These are phyloP conservation scores for Marasmius sp. DNA, from an alignment of 1,284 basidiomycete genomes.

Conservation along the genomic window DNA sequence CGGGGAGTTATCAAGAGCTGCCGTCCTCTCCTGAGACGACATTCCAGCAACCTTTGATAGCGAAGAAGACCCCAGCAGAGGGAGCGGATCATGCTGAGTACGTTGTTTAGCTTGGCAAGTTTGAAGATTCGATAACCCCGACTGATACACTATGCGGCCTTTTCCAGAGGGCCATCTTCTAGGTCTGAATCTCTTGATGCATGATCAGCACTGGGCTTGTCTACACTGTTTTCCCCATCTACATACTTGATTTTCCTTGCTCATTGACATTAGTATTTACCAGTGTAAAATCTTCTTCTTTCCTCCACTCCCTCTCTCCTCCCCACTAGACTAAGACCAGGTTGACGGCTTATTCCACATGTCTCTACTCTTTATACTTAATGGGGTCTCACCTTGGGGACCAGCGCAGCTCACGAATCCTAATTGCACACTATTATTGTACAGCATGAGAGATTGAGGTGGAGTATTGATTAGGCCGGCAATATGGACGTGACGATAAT, in stretches of 20 bases:
- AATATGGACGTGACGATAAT: too few species aligned
- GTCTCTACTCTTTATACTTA: too few species aligned
- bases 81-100: neutral
- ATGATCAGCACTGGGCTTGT: neutral
- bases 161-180: neutral
- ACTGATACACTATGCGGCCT: neutral
- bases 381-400: too few species aligned
- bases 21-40: conserved; percentile 27
- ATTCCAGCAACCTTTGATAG: conserved; percentile 21
- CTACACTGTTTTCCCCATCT: neutral
- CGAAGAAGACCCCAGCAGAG: neutral
- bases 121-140: neutral
- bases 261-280: conserved; percentile 2
- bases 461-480: too few species aligned
- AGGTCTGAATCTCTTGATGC: too few species aligned
- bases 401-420: too few species aligned
- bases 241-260: neutral
- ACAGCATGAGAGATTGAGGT: too few species aligned
- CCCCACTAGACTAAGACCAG: neutral
- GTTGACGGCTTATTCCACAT: neutral
- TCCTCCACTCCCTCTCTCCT: neutral
- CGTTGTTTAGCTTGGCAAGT: neutral
- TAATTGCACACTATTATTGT: too few species aligned
- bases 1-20: conserved; percentile 21
- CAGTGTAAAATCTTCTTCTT: conserved; percentile 1